Percentiles rank a stretch among this genome's conserved stretches.
These are phyloP conservation scores for Zoysia japonica DNA, from an alignment of 176 grass and related monocot genomes.

Conservation along the genomic window DNA sequence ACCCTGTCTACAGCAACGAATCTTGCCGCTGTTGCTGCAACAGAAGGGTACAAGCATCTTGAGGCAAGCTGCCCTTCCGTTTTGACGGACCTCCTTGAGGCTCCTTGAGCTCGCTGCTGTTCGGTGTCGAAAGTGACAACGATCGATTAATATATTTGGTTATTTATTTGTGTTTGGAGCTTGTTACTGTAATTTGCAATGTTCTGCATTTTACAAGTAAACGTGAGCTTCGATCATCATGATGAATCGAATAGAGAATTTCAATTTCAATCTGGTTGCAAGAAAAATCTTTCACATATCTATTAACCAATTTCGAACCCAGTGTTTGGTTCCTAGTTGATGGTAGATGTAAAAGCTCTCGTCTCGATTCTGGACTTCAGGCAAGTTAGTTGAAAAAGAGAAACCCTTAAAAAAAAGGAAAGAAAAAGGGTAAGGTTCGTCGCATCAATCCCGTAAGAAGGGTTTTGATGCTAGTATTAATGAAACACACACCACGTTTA, in stretches of 20 bases:
- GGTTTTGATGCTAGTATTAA: no score
- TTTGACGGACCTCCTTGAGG: background rate
- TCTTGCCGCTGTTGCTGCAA: background rate
- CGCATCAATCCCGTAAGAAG: background rate
- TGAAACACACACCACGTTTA: no score
- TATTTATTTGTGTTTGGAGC: background rate
- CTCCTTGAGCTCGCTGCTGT: background rate
- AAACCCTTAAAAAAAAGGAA: no score
- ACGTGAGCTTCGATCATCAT: background rate
- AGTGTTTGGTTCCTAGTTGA: no score
- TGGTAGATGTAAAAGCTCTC: no score
- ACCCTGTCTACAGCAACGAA: constrained; percentile 10
- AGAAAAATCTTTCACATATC: background rate
- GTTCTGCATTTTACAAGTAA: background rate
- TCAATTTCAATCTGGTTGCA: background rate
- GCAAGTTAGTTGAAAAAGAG: background rate
- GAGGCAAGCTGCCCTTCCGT: background rate
- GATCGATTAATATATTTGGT: background rate
- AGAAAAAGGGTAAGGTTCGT: background rate
- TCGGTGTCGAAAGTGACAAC: background rate
- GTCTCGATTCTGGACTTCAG: background rate
- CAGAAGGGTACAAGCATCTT: constrained; percentile 18
- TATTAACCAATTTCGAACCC: background rate
- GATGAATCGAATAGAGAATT: background rate
- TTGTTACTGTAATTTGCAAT: background rate